Base-by-base conservation (phyloP, 2,329 filamentous ascomycete species). In the Nemania abortiva region DNA sequence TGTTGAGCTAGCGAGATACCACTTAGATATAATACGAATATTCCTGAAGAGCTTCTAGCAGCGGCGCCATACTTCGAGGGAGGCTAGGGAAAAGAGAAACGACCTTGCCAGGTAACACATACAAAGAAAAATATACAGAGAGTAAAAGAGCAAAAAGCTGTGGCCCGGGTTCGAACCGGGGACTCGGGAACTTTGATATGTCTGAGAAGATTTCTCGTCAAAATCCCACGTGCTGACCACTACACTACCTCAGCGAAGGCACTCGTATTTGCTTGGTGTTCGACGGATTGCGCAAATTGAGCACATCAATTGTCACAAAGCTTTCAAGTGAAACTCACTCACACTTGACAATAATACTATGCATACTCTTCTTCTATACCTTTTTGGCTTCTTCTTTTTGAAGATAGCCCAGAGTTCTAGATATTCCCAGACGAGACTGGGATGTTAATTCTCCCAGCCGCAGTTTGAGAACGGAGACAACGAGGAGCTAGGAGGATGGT, bases 141-240 rank as follows among this genome's bases (percentile, higher is more conserved):
- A 15, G 13, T 24, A 31, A 2, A 11, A 13, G 11, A 7, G 24
- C 27, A 59, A 63, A 59, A 59, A 75, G 72, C 70, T 75, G 68
- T 63, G 62, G 65, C 72, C 73, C 69, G 68, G 74, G 71, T 59
- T 75, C 70, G 74, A 76, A 76, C 74, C 70, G 70, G 69, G 73
- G 74, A 74, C 69, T 75, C 72, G 62, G 69, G 74, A 74, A 76
- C 22, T 56, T 68, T 65, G 27, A 47, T 11, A n/a, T 57, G 9
- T 2, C 20, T 22, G 50, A 49, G 42, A 27, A n/a, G 18, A 27
- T 6, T 13, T 27, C 18, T 27, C 1, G 27, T 74, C 73, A 74
- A 74, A 74, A 74, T 74, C 74, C 69, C 61, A 62, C 73, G 75
- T 77, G 75, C 75, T 77, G 73, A 77, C 75, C 75, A 71, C 74